phyloP scores from a whole-genome alignment of 345 rosid species.

The Sonneratia caseolaris region DNA sequence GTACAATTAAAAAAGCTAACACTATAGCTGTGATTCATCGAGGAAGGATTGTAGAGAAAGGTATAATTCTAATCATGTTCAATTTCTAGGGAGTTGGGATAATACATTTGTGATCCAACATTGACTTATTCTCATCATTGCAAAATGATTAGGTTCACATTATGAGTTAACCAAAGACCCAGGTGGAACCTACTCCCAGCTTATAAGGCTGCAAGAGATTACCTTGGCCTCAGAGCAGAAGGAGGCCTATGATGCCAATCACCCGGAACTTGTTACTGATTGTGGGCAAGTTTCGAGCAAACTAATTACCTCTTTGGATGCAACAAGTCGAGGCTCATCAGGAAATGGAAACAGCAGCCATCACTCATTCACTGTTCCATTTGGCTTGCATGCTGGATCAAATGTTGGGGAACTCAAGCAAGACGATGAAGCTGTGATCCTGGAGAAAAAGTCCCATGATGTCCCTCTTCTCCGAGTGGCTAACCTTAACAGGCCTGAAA shows the following conservation, averaged over 20 bases:
- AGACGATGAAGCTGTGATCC: slow-evolving; percentile 6
- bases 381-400: slow-evolving; percentile 14
- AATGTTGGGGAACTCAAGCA: slow-evolving; percentile 4
- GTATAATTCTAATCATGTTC: slow-evolving; percentile 8
- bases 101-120: background rate
- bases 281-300: slow-evolving; percentile 19
- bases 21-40: slow-evolving; percentile 27
- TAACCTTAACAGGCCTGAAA: slow-evolving; percentile 57
- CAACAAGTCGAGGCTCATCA: slow-evolving; percentile 33
- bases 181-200: slow-evolving; percentile 33
- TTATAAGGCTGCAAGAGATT: slow-evolving; percentile 28
- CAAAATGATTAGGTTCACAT: slow-evolving; percentile 21
- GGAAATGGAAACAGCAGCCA: slow-evolving; percentile 25
- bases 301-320: slow-evolving; percentile 7
- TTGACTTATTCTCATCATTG: background rate
- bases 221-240: slow-evolving; percentile 11
- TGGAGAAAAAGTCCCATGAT: slow-evolving; percentile 12
- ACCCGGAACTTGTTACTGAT: slow-evolving; percentile 6
- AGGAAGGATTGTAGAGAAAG: slow-evolving; percentile 37
- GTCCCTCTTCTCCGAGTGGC: slow-evolving; percentile 47
- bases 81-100: background rate
- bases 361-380: slow-evolving; percentile 18
- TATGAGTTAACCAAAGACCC: slow-evolving; percentile 27
- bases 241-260: slow-evolving; percentile 9
- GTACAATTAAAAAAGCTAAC: slow-evolving; percentile 27